Conservation (phyloP, 768 basidiomycete species). For the Russula sp. region DNA sequence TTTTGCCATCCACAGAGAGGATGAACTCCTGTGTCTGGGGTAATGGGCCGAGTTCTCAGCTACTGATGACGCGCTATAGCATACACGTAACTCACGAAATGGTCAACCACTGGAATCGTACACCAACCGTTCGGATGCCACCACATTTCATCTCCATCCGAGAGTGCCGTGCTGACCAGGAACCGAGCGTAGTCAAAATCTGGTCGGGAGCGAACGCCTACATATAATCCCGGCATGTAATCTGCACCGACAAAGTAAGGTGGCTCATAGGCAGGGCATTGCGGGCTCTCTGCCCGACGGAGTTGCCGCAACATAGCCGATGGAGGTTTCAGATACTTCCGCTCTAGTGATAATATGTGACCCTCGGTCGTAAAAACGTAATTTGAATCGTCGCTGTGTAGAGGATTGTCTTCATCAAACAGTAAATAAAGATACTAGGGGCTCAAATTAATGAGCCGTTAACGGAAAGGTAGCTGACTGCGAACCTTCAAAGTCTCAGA, state of each 20-base stretch:
- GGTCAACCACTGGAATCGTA: conserved; percentile 56
- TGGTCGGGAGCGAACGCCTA: conserved; percentile 62
- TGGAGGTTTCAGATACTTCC: conserved; percentile 46
- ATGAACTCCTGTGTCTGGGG: conserved; percentile 77
- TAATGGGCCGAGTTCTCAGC: conserved; percentile 3
- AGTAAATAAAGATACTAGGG: conserved; percentile 84
- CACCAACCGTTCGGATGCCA: conserved; percentile 78
- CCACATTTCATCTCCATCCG: conserved; percentile 43
- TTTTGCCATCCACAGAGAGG: conserved; percentile 53
- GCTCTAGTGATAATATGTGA: conserved; percentile 70
- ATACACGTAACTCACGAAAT: conserved; percentile 49
- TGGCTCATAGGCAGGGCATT: conserved; percentile 68
- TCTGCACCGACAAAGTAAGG: conserved; percentile 32
- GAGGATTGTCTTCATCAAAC: conserved; percentile 78
- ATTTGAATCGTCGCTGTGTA: conserved; percentile 74
- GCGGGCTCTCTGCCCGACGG: conserved; percentile 57
- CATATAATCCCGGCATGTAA: conserved; percentile 44
- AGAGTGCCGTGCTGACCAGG: conserved; percentile 51
- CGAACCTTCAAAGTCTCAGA: conserved; percentile 86
- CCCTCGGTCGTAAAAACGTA: conserved; percentile 96
- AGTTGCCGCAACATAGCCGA: conserved; percentile 55
- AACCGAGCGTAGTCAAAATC: conserved; percentile 80
- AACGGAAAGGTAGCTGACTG: conserved; percentile 8
- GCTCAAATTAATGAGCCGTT: background rate
- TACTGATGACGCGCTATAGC: background rate